Base-by-base conservation (phyloP, 495 filamentous ascomycete genomes). In the Terfezia boudieri region DNA sequence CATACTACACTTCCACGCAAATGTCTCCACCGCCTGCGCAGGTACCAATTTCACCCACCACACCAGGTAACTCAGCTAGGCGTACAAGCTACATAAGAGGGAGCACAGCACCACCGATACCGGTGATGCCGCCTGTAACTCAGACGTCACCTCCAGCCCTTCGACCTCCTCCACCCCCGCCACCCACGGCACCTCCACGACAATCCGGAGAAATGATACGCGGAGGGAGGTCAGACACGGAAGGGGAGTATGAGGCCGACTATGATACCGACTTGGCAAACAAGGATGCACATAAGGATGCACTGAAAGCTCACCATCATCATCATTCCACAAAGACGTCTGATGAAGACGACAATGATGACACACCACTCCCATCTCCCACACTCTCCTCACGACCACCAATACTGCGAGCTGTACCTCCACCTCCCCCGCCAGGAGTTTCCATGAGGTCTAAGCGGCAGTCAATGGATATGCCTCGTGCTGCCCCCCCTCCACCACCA, bases 251-350 rank as follows among this genome's bases (percentile, higher is more conserved):
- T 64, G 90, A 98, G 66, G 90, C 88, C 17, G 90, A 96, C 64
- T 96, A 98, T 65, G 90, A 96, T 60, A 98, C 90, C 41, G 90
- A 96, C 66, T 95, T 98, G 59, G 88, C 83, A 1, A 83, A 92
- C 49, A 81, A 85, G 35, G 86, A 78, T 9, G 82, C 82, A 43
- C 83, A 90, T 64, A 90, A 92, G 67, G 90, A 94, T 70, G 89
- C 90, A 4, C 66, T 96, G 54, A 92, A 86, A 61, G 66, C 84
- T 17, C 86, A 94, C 67, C 26, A 32, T 32, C 26, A 32, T 32
- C 26, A 32, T 32, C 79, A 76, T 36, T 76, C 80, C 49, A 85
- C 87, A 41, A 78, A 81, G 22, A 89, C 82, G 67, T 66, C 82
- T 57, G 77, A 79, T 57, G 78, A 78, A 43, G 54, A 61, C 50